Percentiles rank a stretch among this genome's conserved stretches.
These are phyloP conservation scores for Schizothecium vesticola DNA, from an alignment of 495 filamentous ascomycete species.

Conservation along the genomic window DNA sequence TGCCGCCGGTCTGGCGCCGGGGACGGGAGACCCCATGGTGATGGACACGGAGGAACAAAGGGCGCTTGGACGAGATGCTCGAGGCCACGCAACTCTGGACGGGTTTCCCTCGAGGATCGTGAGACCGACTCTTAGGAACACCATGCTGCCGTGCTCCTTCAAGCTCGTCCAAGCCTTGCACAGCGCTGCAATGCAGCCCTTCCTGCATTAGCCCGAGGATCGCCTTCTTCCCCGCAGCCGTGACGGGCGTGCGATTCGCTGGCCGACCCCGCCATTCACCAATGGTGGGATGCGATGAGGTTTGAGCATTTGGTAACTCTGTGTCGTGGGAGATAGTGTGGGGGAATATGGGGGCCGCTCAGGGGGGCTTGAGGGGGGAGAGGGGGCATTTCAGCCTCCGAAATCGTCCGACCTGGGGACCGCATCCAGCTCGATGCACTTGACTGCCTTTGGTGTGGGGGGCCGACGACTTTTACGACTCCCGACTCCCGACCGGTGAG, in stretches of 20 bases:
- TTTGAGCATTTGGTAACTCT: slow-evolving; percentile 29
- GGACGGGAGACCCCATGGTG: not conserved
- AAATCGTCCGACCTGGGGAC: slow-evolving; percentile 5
- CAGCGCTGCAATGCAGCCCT: slow-evolving; percentile 16
- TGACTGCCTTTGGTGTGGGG: not conserved
- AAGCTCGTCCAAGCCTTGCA: slow-evolving; percentile 1
- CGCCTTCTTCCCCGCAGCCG: slow-evolving; percentile 22
- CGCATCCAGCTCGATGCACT: not conserved
- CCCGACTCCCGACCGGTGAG: not conserved
- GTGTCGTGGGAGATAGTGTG: slow-evolving; percentile 10
- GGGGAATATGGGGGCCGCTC: slow-evolving; percentile 8
- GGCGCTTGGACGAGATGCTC: not conserved
- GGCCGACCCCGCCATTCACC: slow-evolving; percentile 5
- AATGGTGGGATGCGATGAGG: slow-evolving; percentile 25
- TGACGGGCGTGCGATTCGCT: slow-evolving; percentile 12
- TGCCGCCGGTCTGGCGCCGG: slow-evolving; percentile 3
- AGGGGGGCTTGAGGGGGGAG: not conserved
- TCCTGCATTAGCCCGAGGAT: slow-evolving; percentile 22
- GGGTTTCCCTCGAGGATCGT: not conserved
- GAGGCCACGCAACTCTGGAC: not conserved
- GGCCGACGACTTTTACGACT: not conserved
- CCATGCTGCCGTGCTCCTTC: not conserved
- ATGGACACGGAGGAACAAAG: not conserved
- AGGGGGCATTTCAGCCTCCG: slow-evolving; percentile 8
- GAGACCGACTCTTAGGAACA: not conserved